Conservation (phyloP, 2,329 filamentous ascomycete species). For the Aspergillus niger region DNA sequence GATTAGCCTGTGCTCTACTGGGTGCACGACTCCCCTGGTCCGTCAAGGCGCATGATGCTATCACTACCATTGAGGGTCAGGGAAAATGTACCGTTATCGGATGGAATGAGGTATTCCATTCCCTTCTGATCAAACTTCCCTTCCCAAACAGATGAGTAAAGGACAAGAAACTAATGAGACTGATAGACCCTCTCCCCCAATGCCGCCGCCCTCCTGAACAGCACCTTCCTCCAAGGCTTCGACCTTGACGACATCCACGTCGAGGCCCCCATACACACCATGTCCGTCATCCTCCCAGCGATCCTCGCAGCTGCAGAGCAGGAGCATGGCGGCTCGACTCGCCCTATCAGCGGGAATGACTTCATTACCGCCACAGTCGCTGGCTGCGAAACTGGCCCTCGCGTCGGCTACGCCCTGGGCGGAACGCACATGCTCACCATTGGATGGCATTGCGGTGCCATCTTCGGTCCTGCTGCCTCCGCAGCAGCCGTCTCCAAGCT, state of each 20-base stretch:
- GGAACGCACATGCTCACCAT: slow-evolving; percentile 41
- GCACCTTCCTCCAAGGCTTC: slow-evolving; percentile 48
- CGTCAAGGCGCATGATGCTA: slow-evolving; percentile 36
- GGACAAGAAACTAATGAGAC: background rate
- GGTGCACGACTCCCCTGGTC: slow-evolving; percentile 47
- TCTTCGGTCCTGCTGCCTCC: slow-evolving; percentile 42
- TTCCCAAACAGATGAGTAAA: too few relatives aligned
- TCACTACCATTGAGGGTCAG: slow-evolving; percentile 34
- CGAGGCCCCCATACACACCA: slow-evolving; percentile 44
- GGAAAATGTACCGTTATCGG: slow-evolving; percentile 27
- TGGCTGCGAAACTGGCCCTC: slow-evolving; percentile 45
- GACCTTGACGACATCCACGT: slow-evolving; percentile 50
- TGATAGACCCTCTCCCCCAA: slow-evolving; percentile 38
- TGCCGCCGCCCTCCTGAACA: slow-evolving; percentile 46
- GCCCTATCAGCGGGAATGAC: slow-evolving; percentile 26
- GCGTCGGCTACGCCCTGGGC: slow-evolving; percentile 42
- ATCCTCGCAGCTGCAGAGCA: slow-evolving; percentile 38
- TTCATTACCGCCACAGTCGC: slow-evolving; percentile 41
- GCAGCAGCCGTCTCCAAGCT: slow-evolving; percentile 37
- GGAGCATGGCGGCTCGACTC: background rate
- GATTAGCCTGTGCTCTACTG: slow-evolving; percentile 44
- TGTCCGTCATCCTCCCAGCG: slow-evolving; percentile 42
- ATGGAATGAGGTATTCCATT: slow-evolving; percentile 14
- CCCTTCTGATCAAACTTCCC: background rate
- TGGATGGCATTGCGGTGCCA: slow-evolving; percentile 46